Evolutionary conservation across 2,329 filamentous ascomycete genomes (phyloP), one percentile per base, ranked within the genome.

Genomic region (Ceratocystiopsis sp.): DNA sequence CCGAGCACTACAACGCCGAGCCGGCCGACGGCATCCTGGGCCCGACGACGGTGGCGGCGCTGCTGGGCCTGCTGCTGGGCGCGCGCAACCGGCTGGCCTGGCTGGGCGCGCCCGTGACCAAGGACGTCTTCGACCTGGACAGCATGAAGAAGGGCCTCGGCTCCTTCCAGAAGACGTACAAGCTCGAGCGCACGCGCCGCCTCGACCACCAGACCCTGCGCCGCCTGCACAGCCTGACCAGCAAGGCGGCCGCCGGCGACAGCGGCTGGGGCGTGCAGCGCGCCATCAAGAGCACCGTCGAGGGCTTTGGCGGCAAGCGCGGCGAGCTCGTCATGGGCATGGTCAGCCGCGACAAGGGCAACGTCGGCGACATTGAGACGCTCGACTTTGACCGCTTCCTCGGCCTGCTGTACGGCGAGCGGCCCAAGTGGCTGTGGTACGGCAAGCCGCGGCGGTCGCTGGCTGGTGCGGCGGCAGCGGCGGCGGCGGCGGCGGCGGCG

Each of bases 271-370:
- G 80, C 15, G 84, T 93, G n/a, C 84, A 86, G 41, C 80, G 84
- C 54, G 87, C 89, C 16, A 85, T 98, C 53, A 96, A 96, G 57
- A 93, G 85, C 3, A 95, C 89, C 0, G 83, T 96, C 39, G 86
- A 83, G 16, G 91, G 95, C 59, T 75, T 98, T 35, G 85, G 85
- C 51, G 89, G 91, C 14, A 94, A 95, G 58, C 80, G 89, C 42
- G 87, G 87, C 40, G 89, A 95, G 58, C 83, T 95, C 63, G 80
- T 95, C 39, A 85, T 93, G 67, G 87, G 85, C n/a, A 93, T 93
- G 68, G 86, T 94, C 7, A 82, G 79, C 21, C 78, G 80, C 40
- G 86, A 93, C 52, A 93, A 93, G 60, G 84, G 79, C 44, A 84
- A 85, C 4, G 87, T 96, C 50, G 82, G 84, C 4, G 89, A 95